Conservation (phyloP, 2,329 filamentous ascomycete species). For the Xylogone sp. region DNA sequence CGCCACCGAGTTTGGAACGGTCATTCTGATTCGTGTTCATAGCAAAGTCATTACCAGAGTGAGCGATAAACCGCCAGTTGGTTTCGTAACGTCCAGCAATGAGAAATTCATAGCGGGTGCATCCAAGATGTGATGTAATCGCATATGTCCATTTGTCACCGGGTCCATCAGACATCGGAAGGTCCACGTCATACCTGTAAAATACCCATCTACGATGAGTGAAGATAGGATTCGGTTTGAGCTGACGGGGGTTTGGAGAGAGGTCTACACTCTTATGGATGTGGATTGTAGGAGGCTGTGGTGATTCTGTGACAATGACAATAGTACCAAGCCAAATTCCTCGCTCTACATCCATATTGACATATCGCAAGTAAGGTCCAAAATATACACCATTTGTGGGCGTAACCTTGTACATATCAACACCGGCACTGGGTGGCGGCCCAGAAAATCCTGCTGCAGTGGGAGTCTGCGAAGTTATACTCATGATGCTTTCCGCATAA, state of each 20-base stretch:
- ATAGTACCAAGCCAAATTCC: constrained; percentile 93
- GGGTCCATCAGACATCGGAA: constrained; percentile 80
- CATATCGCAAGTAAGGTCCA: constrained; percentile 90
- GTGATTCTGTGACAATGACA: constrained; percentile 83
- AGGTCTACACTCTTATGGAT: constrained; percentile 87
- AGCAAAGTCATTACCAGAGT: constrained; percentile 94
- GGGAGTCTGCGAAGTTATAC: constrained; percentile 70
- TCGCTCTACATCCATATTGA: constrained; percentile 93
- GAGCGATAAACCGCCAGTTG: constrained; percentile 92
- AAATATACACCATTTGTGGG: constrained; percentile 98
- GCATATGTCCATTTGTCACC: constrained; percentile 95
- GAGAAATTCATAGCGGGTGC: constrained; percentile 96
- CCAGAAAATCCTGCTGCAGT: constrained; percentile 80
- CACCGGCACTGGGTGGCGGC: constrained; percentile 81
- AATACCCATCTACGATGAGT: constrained; percentile 94
- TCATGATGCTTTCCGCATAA: constrained; percentile 83
- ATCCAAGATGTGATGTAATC: constrained; percentile 93
- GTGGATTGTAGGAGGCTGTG: constrained; percentile 93
- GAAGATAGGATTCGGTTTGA: constrained; percentile 77
- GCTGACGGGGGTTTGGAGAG: constrained; percentile 85
- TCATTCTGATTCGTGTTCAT: constrained; percentile 84
- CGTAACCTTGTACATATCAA: constrained; percentile 90
- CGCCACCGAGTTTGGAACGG: constrained; percentile 77
- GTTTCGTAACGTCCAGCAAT: constrained; percentile 87
- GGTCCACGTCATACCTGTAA: constrained; percentile 87